Conservation (phyloP, 2,329 filamentous ascomycete species). For the Beauveria sp. region DNA sequence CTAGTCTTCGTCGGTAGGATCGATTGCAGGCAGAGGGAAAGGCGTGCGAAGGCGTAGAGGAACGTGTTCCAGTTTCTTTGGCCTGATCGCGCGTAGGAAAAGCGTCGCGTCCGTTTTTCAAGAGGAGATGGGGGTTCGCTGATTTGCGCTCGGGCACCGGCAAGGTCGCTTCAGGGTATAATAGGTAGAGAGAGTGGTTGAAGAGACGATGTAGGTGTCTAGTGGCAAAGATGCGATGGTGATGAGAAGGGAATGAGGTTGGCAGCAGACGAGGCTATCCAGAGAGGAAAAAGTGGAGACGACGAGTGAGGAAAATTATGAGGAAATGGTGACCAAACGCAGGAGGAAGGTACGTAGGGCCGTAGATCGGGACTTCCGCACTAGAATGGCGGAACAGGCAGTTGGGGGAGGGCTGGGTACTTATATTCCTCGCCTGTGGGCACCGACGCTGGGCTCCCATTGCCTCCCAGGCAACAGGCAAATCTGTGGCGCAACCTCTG, state of each 20-base stretch:
- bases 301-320: slow-evolving; percentile 26
- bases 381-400: slow-evolving; percentile 40
- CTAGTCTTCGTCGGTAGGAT: slow-evolving; percentile 27
- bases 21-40: slow-evolving; percentile 21
- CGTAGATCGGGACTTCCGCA: slow-evolving; percentile 50
- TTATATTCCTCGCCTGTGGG: slow-evolving; percentile 46
- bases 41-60: slow-evolving; percentile 25
- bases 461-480: slow-evolving; percentile 33
- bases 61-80: slow-evolving; percentile 38
- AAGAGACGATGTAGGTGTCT: slow-evolving; percentile 10
- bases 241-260: slow-evolving; percentile 7
- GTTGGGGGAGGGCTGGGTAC: slow-evolving; percentile 46
- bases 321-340: slow-evolving; percentile 35
- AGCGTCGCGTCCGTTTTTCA: slow-evolving; percentile 19
- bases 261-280: slow-evolving; percentile 7
- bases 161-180: slow-evolving; percentile 9
- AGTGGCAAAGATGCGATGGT: not conserved
- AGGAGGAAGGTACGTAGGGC: slow-evolving; percentile 43
- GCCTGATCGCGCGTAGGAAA: slow-evolving; percentile 18
- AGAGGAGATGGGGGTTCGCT: slow-evolving; percentile 9
- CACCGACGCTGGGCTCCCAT: slow-evolving; percentile 28
- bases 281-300: slow-evolving; percentile 26
- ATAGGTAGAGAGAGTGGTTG: slow-evolving; percentile 7
- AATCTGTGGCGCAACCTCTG: slow-evolving; percentile 36
- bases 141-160: slow-evolving; percentile 7